phyloP scores from a whole-genome alignment of 1,284 basidiomycete genomes.

The Coniferiporia weirii region DNA sequence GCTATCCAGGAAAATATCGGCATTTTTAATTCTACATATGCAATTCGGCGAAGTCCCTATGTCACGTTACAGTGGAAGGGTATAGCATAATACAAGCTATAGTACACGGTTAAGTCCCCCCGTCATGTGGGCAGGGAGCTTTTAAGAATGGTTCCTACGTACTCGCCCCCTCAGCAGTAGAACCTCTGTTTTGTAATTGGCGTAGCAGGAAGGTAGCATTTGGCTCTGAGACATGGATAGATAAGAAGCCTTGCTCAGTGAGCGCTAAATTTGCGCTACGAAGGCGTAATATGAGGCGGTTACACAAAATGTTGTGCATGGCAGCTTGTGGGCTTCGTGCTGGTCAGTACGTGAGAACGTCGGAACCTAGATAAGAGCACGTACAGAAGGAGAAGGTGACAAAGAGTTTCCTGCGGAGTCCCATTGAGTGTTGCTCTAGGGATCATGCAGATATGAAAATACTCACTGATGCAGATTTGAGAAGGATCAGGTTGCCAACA shows the following conservation, averaged over 20 bases:
- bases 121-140: too few relatives aligned
- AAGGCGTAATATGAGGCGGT: constrained; percentile 8
- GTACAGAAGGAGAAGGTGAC: constrained; percentile 9
- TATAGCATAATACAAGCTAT: too few relatives aligned
- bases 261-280: constrained; percentile 3
- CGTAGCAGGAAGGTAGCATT: neutral
- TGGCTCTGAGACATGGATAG: constrained; percentile 3
- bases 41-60: too few relatives aligned
- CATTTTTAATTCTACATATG: too few relatives aligned
- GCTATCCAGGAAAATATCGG: too few relatives aligned
- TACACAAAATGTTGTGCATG: constrained; percentile 12
- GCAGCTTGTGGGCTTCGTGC: neutral
- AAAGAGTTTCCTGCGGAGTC: constrained; percentile 1
- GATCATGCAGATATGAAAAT: neutral
- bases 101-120: too few relatives aligned
- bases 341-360: neutral
- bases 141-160: neutral
- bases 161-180: neutral
- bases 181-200: neutral
- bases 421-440: neutral
- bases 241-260: constrained; percentile 4
- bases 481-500: constrained; percentile 6
- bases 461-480: constrained; percentile 5
- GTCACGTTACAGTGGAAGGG: too few relatives aligned
- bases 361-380: neutral